phyloP scores from a whole-genome alignment of 129 eudicot genomes.

The Flaveria robusta region DNA sequence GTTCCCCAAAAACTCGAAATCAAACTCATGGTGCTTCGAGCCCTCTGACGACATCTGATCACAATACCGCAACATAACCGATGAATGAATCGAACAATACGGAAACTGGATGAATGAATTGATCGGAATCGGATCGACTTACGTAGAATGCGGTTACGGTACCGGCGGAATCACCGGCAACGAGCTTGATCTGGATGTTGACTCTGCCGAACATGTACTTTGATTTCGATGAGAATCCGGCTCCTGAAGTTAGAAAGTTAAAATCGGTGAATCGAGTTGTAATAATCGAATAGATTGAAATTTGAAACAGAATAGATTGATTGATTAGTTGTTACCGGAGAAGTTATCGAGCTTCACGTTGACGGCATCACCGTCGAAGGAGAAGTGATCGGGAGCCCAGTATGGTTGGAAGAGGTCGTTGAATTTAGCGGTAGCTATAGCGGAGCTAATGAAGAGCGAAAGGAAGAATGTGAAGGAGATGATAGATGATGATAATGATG shows the following conservation, averaged over 20 bases:
- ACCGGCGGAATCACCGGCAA: constrained; percentile 96
- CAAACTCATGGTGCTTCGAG: constrained; percentile 83
- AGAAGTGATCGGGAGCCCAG: constrained; percentile 86
- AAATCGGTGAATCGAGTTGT: background rate
- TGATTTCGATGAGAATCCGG: constrained; percentile 88
- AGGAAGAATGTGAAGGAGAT: background rate
- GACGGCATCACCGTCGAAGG: constrained; percentile 64
- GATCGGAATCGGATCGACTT: constrained; percentile 16
- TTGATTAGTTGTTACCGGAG: constrained; percentile 54
- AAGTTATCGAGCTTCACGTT: constrained; percentile 83
- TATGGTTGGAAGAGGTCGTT: constrained; percentile 68
- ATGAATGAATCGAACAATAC: background rate
- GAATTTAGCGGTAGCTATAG: constrained; percentile 52
- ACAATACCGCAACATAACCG: constrained; percentile 18
- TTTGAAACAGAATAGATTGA: background rate
- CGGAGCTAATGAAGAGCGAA: constrained; percentile 6
- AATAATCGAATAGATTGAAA: background rate
- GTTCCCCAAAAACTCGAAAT: constrained; percentile 91
- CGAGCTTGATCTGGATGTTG: constrained; percentile 78
- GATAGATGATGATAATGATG: background rate
- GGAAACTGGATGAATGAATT: background rate
- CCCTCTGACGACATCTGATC: constrained; percentile 95
- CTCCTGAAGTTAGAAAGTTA: constrained; percentile 50
- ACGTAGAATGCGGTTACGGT: constrained; percentile 98
- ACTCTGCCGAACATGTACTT: constrained; percentile 95